Percentiles rank a stretch among this genome's conserved stretches.
phyloP scores from a whole-genome alignment of 2,329 filamentous ascomycete species.

The Apiospora sp. region DNA sequence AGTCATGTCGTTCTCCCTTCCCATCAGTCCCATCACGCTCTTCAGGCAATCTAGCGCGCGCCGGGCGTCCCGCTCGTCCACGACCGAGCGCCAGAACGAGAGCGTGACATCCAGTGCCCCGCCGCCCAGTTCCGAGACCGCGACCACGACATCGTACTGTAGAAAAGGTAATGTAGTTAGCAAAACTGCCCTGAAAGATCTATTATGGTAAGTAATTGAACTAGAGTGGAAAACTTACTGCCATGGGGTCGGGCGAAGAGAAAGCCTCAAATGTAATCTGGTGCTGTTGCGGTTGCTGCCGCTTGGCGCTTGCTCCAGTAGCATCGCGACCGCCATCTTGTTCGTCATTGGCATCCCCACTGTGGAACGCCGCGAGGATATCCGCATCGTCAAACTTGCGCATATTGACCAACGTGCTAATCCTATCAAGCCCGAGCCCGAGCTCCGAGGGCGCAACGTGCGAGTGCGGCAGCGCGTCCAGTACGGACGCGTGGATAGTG shows the following conservation, averaged over 20 bases:
- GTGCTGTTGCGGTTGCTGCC: background rate
- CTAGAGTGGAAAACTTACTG: too few species aligned
- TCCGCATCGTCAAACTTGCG: conserved; percentile 27
- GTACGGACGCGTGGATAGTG: conserved; percentile 15
- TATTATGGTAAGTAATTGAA: too few species aligned
- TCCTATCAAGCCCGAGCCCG: background rate
- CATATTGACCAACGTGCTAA: conserved; percentile 25
- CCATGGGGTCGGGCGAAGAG: conserved; percentile 26
- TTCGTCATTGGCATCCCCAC: background rate
- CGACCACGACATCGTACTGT: conserved; percentile 27
- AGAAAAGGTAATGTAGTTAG: background rate
- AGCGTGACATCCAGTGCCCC: conserved; percentile 25
- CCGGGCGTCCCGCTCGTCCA: conserved; percentile 22
- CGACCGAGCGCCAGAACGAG: conserved; percentile 26
- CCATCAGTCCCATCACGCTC: conserved; percentile 24
- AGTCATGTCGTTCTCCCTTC: background rate
- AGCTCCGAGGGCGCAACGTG: conserved; percentile 25
- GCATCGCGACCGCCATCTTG: too few species aligned
- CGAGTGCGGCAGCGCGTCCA: conserved; percentile 24
- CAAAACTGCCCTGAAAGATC: too few species aligned
- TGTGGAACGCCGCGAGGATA: background rate
- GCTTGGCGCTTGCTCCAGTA: too few species aligned
- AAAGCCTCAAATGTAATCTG: conserved; percentile 22
- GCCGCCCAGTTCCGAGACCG: conserved; percentile 26
- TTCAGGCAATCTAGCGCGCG: conserved; percentile 22